These are phyloP conservation scores for Coemansia sp. DNA, from an alignment of 192 early-diverging fungal species.

Conservation along the genomic window DNA sequence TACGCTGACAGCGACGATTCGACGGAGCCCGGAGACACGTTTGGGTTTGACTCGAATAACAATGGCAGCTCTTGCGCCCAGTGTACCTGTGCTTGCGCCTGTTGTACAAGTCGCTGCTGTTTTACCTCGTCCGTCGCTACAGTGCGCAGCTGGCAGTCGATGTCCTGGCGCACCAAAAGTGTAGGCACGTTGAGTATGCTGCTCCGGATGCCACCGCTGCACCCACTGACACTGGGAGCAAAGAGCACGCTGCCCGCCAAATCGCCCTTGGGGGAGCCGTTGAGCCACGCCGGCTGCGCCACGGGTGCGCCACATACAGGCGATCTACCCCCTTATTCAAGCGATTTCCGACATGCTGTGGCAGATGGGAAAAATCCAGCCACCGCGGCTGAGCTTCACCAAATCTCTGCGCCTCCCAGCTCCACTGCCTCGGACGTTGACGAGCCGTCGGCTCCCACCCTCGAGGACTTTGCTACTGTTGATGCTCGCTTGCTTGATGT, in stretches of 20 bases:
- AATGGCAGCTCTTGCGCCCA: not conserved
- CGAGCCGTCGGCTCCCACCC: conserved; percentile 3
- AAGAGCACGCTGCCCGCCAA: not conserved
- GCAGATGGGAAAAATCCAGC: conserved; percentile 3
- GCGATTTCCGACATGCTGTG: not conserved
- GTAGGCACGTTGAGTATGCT: not conserved
- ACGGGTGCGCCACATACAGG: not conserved
- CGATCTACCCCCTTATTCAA: not conserved
- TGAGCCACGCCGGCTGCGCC: conserved; percentile 2
- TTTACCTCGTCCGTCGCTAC: conserved; percentile 24
- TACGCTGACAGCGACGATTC: not conserved
- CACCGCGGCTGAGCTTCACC: not conserved
- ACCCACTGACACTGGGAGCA: not conserved
- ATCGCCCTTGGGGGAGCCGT: not conserved
- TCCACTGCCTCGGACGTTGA: conserved; percentile 3
- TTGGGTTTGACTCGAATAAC: conserved; percentile 24
- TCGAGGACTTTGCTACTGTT: conserved; percentile 8
- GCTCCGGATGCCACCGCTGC: conserved; percentile 1
- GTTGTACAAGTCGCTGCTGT: conserved; percentile 31
- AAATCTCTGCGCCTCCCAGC: not conserved
- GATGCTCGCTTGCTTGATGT: conserved; percentile 12
- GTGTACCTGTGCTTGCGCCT: conserved; percentile 28
- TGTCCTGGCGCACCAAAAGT: conserved; percentile 17
- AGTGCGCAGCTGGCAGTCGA: conserved; percentile 20
- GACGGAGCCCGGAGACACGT: conserved; percentile 37